Evolutionary conservation across 2,329 filamentous ascomycete species (phyloP), one percentile per base, ranked within the genome.

Genomic region (Ceratocystis huliohia): DNA sequence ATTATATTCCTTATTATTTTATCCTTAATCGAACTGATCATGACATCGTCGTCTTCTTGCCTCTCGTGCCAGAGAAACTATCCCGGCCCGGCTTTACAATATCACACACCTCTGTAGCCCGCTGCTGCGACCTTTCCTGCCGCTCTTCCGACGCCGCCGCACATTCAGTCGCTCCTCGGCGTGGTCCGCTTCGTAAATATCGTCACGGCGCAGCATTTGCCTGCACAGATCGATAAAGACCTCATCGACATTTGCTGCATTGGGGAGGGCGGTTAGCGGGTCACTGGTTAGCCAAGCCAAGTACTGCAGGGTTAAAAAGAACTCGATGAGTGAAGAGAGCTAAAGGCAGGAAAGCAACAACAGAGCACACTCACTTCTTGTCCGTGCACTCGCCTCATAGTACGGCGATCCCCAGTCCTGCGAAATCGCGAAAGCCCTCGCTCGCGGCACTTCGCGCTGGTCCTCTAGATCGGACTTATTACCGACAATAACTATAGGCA

Each of bases 401-500:
- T 96, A 96, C 0, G 91, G 91, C 45, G 89, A 89, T 22, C 87
- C 88, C 91, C 91, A 96, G 72, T 83, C 83, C 73, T 94, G 89
- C n/a, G 89, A 91, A 69, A 95, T 83, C 41, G 87, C 83, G 73
- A 96, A 96, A 4, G 89, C 91, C 71, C 86, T 86, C 69, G 88
- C 87, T 64, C 90, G 84, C 13, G 88, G 85, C 7, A 96, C 88
- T 22, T 83, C 84, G 37, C 91, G 85, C 74, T 92, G 88, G 73
- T 96, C 91, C 76, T 94, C 90, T 56, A 96, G 81, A 73, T 96
- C 91, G 68, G 88, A 88, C 76, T 96, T 96, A 80, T 96, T 96
- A 69, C 91, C 91, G 61, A 95, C 91, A 69, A 96, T 89, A 63
- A 96, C 91, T 73, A 96, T 89, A 25, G 89, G 89, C 3, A 93